Conservation (phyloP, 2,329 filamentous ascomycete genomes). For the Cladorrhinum sp. region DNA sequence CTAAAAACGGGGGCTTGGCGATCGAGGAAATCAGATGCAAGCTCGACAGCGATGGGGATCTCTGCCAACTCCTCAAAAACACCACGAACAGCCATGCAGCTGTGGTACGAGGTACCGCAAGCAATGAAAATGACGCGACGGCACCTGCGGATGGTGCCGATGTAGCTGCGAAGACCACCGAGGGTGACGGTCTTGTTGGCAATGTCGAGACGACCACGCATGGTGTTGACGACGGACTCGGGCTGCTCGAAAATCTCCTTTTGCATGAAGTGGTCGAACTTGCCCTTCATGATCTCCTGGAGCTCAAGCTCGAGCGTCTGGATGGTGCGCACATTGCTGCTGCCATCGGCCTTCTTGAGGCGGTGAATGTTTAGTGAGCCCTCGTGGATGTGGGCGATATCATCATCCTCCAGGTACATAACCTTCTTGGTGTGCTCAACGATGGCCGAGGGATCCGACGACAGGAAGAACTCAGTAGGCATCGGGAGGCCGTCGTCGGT, state of each 20-base stretch:
- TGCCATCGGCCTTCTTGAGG: slow-evolving; percentile 92
- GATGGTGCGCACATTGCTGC: slow-evolving; percentile 94
- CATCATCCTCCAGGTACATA: slow-evolving; percentile 98
- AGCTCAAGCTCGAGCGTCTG: slow-evolving; percentile 98
- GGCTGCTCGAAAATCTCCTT: slow-evolving; percentile 99
- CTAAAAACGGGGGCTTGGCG: slow-evolving; percentile 96
- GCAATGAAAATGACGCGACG: slow-evolving; percentile 98
- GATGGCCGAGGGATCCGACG: slow-evolving; percentile 95
- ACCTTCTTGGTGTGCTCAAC: slow-evolving; percentile 99
- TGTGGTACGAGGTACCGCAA: slow-evolving; percentile 97
- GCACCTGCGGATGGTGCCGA: slow-evolving; percentile 93
- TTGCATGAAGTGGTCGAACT: slow-evolving; percentile 99
- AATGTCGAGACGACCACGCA: slow-evolving; percentile 95
- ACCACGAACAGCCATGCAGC: slow-evolving; percentile 98
- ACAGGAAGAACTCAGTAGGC: slow-evolving; percentile 98
- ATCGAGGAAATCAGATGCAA: slow-evolving; percentile 97
- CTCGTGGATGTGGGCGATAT: slow-evolving; percentile 99
- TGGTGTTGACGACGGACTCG: slow-evolving; percentile 98
- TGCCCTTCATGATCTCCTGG: slow-evolving; percentile 99
- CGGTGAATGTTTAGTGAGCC: slow-evolving; percentile 98
- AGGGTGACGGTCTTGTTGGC: slow-evolving; percentile 94
- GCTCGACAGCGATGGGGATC: slow-evolving; percentile 94
- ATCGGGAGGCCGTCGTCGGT: slow-evolving; percentile 97
- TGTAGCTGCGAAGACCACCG: slow-evolving; percentile 93
- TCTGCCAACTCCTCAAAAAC: slow-evolving; percentile 97